Conservation (phyloP, 1,284 basidiomycete genomes). For the Cutaneotrichosporon cutaneum region DNA sequence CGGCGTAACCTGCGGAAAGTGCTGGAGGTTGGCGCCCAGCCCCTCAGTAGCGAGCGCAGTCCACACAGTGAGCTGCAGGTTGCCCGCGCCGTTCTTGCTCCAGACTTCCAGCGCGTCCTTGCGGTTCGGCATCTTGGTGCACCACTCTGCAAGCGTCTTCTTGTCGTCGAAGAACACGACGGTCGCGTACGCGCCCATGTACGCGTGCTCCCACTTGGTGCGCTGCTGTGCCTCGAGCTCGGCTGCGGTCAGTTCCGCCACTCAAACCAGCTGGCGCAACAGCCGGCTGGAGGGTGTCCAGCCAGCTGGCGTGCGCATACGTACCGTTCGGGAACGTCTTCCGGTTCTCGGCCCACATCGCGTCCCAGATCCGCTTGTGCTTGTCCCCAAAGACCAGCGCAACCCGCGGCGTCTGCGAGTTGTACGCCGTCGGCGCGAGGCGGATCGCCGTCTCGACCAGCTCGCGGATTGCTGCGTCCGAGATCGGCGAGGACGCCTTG, state of each 20-base stretch:
- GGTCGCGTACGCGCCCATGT: conserved; percentile 53
- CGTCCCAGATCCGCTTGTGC: conserved; percentile 54
- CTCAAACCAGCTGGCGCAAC: too few species aligned
- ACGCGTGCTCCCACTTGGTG: conserved; percentile 30
- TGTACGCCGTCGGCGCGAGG: conserved; percentile 53
- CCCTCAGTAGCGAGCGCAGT: conserved; percentile 54
- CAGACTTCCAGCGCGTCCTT: conserved; percentile 36
- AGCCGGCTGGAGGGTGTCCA: too few species aligned
- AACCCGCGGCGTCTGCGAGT: conserved; percentile 54
- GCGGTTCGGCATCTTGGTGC: conserved; percentile 49
- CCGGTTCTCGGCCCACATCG: conserved; percentile 27
- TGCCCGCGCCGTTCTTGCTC: conserved; percentile 41
- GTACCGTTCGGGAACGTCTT: conserved; percentile 1
- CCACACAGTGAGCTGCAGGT: conserved; percentile 55
- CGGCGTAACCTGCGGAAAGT: conserved; percentile 37
- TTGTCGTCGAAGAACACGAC: conserved; percentile 56
- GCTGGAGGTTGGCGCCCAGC: conserved; percentile 55
- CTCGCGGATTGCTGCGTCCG: conserved; percentile 49
- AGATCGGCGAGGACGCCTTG: conserved; percentile 47
- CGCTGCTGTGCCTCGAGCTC: conserved; percentile 7
- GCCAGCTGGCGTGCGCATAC: too few species aligned
- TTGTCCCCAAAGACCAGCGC: conserved; percentile 53
- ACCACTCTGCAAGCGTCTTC: conserved; percentile 49
- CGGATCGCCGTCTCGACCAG: conserved; percentile 53
- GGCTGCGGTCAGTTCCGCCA: not conserved